Percentiles rank a stretch among this genome's conserved stretches.
Evolutionary conservation across 2,329 filamentous ascomycete genomes (phyloP).

Genomic region (Diaporthe ampelina): DNA sequence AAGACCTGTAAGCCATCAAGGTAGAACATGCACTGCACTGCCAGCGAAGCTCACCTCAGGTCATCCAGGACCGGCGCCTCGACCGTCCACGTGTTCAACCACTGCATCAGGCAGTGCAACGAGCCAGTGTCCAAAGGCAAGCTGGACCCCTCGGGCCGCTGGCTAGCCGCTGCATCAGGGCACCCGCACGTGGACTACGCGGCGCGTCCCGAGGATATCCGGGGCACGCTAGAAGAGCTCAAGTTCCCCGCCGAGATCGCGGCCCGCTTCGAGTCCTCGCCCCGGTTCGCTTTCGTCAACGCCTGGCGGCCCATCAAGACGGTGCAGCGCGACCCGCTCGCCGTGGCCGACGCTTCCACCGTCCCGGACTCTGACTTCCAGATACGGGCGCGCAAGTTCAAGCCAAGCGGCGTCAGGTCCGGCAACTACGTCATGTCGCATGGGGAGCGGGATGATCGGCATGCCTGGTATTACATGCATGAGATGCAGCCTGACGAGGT

Average conservation of each 20-base stretch:
- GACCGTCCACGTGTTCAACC: slow-evolving; percentile 36
- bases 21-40: background rate
- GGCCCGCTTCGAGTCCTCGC: background rate
- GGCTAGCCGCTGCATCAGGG: slow-evolving; percentile 57
- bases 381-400: slow-evolving; percentile 53
- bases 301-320: slow-evolving; percentile 64
- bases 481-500: slow-evolving; percentile 67
- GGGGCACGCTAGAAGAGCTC: slow-evolving; percentile 55
- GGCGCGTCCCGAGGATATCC: slow-evolving; percentile 59
- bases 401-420: slow-evolving; percentile 45
- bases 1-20: background rate
- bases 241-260: slow-evolving; percentile 59
- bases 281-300: slow-evolving; percentile 44
- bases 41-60: background rate
- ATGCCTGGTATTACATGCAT: slow-evolving; percentile 65
- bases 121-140: slow-evolving; percentile 20
- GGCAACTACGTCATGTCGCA: slow-evolving; percentile 30
- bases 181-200: slow-evolving; percentile 72
- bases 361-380: slow-evolving; percentile 56
- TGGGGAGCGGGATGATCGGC: background rate
- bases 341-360: slow-evolving; percentile 55
- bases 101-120: slow-evolving; percentile 26
- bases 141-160: slow-evolving; percentile 60
- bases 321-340: slow-evolving; percentile 58
- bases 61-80: slow-evolving; percentile 30